Percentiles rank a stretch among this genome's conserved stretches.
phyloP scores from a whole-genome alignment of 441 rosid genomes.

The Raphanus hybrid region DNA sequence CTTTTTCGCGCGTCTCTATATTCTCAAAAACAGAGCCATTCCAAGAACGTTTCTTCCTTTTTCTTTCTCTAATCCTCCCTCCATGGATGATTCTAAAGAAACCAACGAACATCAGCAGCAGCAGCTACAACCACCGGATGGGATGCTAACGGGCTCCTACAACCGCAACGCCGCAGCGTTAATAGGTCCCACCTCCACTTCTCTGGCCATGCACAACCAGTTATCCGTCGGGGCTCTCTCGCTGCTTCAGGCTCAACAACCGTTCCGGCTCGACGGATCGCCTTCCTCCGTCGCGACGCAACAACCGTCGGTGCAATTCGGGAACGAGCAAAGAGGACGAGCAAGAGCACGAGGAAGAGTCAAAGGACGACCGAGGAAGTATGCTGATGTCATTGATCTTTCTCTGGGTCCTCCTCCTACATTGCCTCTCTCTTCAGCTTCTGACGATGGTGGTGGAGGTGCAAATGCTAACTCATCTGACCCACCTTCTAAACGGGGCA shows the following conservation, averaged over 20 bases:
- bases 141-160: conserved; percentile 49
- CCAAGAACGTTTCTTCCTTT: neutral
- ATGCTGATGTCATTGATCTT: conserved; percentile 82
- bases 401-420: conserved; percentile 60
- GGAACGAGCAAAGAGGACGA: conserved; percentile 73
- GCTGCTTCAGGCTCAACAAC: conserved; percentile 33
- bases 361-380: conserved; percentile 82
- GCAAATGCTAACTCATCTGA: conserved; percentile 50
- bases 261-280: conserved; percentile 65
- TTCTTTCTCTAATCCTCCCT: neutral
- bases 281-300: conserved; percentile 38
- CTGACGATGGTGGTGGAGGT: conserved; percentile 46
- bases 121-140: conserved; percentile 48
- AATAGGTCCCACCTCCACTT: conserved; percentile 45
- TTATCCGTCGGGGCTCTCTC: conserved; percentile 27
- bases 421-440: conserved; percentile 52
- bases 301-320: conserved; percentile 52
- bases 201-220: conserved; percentile 36
- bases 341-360: too few species aligned
- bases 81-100: conserved; percentile 53
- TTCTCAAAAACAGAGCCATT: neutral
- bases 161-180: conserved; percentile 42
- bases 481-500: conserved; percentile 58
- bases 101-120: conserved; percentile 35
- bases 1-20: neutral